Base-by-base conservation (phyloP, 148 eudicot species). In the Vaccinium myrtillus region DNA sequence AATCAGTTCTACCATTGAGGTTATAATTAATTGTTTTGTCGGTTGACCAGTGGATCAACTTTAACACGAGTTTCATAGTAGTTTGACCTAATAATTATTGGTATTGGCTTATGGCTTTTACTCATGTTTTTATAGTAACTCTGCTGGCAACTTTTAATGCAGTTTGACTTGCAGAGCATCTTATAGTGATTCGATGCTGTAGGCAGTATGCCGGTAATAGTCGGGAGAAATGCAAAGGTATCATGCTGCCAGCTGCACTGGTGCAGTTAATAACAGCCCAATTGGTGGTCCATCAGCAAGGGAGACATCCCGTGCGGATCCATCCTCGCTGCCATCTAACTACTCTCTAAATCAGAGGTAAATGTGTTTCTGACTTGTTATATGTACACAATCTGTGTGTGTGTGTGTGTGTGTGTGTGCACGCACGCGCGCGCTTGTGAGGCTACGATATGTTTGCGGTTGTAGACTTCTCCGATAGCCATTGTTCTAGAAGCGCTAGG, bases 211-310 rank as follows among this genome's bases (percentile, higher is more conserved):
- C 95, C 81, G 93, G 92, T 94, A 87, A 87, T 91, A 92, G 92
- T 90, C 92, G 82, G 95, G 92, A 94, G 93, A 94, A 88, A 97
- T 97, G 99, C 99, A 97, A 93, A 92, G 98, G 93, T 97, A 92
- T 95, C 98, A 92, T 91, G 89, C 88, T 93, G 87, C 88, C 90
- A 92, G 91, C 95, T 90, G 95, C 94, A 93, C 92, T 93, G 91
- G 98, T 93, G 96, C 98, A 85, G 94, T 95, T 69, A 97, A 93
- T 90, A 97, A 91, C 86, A 91, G 90, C 89, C 89, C 92, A 27
- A 87, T 90, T 85, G 90, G 91, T 73, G 98, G 98, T 82, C 81
- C 91, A 79, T 92, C 97, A 74, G 81, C 90, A 63, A 93, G 98
- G 88, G 99, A 95, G 81, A 76, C 91, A 23, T 82, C 86, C 78